Evolutionary conservation across 108 stramenopile species (phyloP), one percentile per base, ranked within the genome.

Genomic region (Nitzschia palea): DNA sequence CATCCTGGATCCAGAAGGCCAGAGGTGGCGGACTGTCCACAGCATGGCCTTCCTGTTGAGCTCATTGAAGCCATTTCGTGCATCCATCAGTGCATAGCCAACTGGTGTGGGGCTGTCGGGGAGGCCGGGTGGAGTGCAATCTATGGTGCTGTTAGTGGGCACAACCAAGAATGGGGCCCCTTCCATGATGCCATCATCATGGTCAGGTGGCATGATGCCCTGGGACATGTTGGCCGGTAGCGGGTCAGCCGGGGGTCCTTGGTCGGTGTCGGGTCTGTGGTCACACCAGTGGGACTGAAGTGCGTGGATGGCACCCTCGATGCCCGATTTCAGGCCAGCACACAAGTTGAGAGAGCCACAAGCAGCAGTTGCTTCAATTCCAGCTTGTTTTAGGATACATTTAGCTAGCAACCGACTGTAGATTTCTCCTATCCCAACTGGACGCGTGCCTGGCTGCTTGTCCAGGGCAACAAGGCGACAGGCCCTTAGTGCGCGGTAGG

Each of bases 371-470:
- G 73, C 79, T 17, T 62, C 12, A 12, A 32, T 2, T 1, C 67
- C 78, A 59, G 28, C 32, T 4, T 23, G 35, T 17, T 28, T 18
- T 15, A 70, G 30, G n/a, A 71, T 22, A 25, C 29, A 22, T 45
- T 75, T 80, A 4, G 73, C 80, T 1, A 70, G 27, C 5, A 67
- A 27, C 1, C 75, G 64, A 22, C 63, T 29, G 28, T 23, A 67
- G 23, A 67, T 44, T 37, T 79, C 72, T 5, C 78, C 72, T 27
- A 73, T 55, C 2, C 67, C 71, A 4, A 79, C 32, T 0, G 79
- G 79, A 29, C 76, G 67, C 8, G 65, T 53, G 9, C 80, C 80
- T 8, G 72, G 73, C 22, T 56, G 43, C 52, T 82, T 82, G 69
- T 74, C 68, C 14, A 82, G 44, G 8, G 68, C 80, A 22, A 78